Percentiles rank a stretch among this genome's conserved stretches.
These are phyloP conservation scores for Alternaria consortialis DNA, from an alignment of 2,329 filamentous ascomycete species.

Conservation along the genomic window DNA sequence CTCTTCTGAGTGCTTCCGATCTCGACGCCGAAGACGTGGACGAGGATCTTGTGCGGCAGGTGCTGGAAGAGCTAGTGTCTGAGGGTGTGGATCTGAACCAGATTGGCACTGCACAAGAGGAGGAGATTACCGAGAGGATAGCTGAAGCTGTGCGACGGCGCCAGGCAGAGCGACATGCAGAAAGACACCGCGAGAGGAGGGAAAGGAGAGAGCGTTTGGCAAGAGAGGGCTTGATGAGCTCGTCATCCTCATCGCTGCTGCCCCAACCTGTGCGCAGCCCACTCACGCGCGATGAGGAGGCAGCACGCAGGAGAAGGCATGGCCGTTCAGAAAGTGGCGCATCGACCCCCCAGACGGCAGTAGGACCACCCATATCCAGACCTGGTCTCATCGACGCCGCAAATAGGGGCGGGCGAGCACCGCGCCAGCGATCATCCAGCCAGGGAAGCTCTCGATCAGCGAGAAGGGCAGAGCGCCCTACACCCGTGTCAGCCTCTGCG, in stretches of 20 bases:
- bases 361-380: conserved; percentile 57
- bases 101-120: conserved; percentile 82
- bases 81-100: conserved; percentile 91
- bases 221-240: conserved; percentile 50
- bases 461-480: conserved; percentile 44
- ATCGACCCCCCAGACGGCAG: conserved; percentile 42
- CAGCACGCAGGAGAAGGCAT: conserved; percentile 42
- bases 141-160: conserved; percentile 85
- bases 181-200: conserved; percentile 59
- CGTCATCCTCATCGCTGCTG: conserved; percentile 32
- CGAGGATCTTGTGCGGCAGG: conserved; percentile 87
- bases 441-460: conserved; percentile 55
- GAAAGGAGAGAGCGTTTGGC: conserved; percentile 46
- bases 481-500: conserved; percentile 35
- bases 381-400: conserved; percentile 58
- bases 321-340: conserved; percentile 47
- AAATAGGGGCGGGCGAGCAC: conserved; percentile 39
- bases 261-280: conserved; percentile 40
- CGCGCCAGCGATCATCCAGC: conserved; percentile 57
- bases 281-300: conserved; percentile 40
- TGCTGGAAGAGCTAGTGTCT: conserved; percentile 84
- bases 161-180: conserved; percentile 70
- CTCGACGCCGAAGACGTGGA: conserved; percentile 81
- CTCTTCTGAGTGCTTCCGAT: conserved; percentile 81
- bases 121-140: conserved; percentile 89